These are phyloP conservation scores for Triadica sebifera DNA, from an alignment of 345 rosid genomes.

Conservation along the genomic window DNA sequence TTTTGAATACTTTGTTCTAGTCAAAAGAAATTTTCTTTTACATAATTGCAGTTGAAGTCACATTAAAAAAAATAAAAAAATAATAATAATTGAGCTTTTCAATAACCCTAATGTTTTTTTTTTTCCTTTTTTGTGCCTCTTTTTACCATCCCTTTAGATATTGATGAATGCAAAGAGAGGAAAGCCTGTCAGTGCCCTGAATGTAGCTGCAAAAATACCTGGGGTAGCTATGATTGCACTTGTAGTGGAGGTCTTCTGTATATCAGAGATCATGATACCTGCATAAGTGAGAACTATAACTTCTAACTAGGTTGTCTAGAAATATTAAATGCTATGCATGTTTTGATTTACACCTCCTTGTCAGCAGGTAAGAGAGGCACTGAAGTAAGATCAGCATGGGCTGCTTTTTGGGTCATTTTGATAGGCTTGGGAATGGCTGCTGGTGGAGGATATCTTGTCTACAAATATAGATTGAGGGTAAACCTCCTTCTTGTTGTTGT, in stretches of 20 bases:
- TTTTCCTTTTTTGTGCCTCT: no score
- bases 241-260: constrained; percentile 88
- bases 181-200: constrained; percentile 95
- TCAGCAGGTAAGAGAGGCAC: constrained; percentile 63
- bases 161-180: constrained; percentile 90
- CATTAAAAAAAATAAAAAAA: not conserved
- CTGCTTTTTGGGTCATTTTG: constrained; percentile 84
- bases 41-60: not conserved
- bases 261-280: constrained; percentile 89
- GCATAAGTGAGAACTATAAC: constrained; percentile 56
- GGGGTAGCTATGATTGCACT: constrained; percentile 91
- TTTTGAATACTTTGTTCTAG: not conserved
- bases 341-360: constrained; percentile 16
- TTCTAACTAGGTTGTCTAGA: not conserved
- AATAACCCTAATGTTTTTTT: not conserved
- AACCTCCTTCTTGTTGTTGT: constrained; percentile 16
- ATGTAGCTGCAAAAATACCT: constrained; percentile 89
- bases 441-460: constrained; percentile 82
- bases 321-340: constrained; percentile 2
- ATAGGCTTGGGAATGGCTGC: constrained; percentile 77
- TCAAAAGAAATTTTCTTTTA: not conserved
- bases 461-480: constrained; percentile 91
- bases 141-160: constrained; percentile 42
- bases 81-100: not conserved
- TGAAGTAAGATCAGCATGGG: constrained; percentile 84